These are phyloP conservation scores for Solanum aculeatissimum DNA, from an alignment of 305 asterid species.

Conservation along the genomic window DNA sequence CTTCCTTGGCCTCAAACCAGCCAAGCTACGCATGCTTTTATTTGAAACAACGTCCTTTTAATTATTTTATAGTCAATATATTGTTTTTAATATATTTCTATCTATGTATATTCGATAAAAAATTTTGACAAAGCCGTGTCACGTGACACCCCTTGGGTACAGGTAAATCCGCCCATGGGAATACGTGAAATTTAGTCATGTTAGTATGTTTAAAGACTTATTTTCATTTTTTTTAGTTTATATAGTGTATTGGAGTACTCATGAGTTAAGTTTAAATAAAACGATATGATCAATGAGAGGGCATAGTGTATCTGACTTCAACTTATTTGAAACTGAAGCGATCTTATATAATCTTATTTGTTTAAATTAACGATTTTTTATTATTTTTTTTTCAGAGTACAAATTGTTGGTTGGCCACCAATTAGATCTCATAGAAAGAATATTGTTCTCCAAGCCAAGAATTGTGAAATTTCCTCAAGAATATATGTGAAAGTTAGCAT, in stretches of 20 bases:
- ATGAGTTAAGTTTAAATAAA: too few relatives aligned
- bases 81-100: too few relatives aligned
- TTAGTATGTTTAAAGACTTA: too few relatives aligned
- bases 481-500: conserved; percentile 69
- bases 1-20: too few relatives aligned
- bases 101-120: too few relatives aligned
- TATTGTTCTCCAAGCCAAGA: conserved; percentile 18
- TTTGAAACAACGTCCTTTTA: too few relatives aligned
- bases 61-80: too few relatives aligned
- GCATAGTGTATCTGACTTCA: neutral
- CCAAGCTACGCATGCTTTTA: too few relatives aligned
- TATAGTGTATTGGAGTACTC: neutral
- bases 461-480: conserved; percentile 11
- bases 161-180: too few relatives aligned
- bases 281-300: neutral
- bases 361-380: neutral
- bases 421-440: conserved; percentile 67
- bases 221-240: too few relatives aligned
- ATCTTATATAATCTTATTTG: neutral
- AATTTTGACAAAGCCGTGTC: too few relatives aligned
- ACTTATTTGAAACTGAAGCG: neutral
- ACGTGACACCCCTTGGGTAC: too few relatives aligned
- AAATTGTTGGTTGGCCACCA: conserved; percentile 99
- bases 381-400: conserved; percentile 45
- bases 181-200: neutral